These are phyloP conservation scores for Pyrenophora teres DNA, from an alignment of 2,329 filamentous ascomycete genomes.

Conservation along the genomic window DNA sequence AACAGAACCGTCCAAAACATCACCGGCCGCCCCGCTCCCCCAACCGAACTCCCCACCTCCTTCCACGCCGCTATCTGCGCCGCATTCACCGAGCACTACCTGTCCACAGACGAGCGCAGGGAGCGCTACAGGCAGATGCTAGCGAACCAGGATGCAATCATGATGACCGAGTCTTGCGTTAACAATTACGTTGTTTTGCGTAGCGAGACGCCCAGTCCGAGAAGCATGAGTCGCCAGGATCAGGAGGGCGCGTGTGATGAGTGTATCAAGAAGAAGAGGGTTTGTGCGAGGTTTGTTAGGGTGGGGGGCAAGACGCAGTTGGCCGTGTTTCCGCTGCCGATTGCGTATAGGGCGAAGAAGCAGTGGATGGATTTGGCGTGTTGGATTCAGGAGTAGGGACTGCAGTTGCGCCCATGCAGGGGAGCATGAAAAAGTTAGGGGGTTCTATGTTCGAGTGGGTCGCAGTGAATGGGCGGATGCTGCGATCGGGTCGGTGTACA, in stretches of 20 bases:
- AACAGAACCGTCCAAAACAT: too few species aligned
- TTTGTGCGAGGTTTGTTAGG: conserved; percentile 2
- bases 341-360: background rate
- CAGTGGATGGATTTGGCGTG: background rate
- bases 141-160: background rate
- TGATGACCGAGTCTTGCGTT: background rate
- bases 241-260: background rate
- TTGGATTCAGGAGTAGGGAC: too few species aligned
- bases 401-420: too few species aligned
- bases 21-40: too few species aligned
- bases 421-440: too few species aligned
- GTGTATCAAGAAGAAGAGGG: background rate
- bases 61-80: background rate
- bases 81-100: background rate
- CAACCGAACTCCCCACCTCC: too few species aligned
- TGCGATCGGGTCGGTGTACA: too few species aligned
- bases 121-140: background rate
- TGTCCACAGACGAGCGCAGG: background rate
- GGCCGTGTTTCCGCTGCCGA: conserved; percentile 2
- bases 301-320: background rate
- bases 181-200: background rate
- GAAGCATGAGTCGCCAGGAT: background rate
- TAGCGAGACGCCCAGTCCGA: too few species aligned
- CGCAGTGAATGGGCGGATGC: too few species aligned
- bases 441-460: too few species aligned